Evolutionary conservation across 805 yeast genomes (phyloP).

Genomic region (Candida nitratophila): DNA sequence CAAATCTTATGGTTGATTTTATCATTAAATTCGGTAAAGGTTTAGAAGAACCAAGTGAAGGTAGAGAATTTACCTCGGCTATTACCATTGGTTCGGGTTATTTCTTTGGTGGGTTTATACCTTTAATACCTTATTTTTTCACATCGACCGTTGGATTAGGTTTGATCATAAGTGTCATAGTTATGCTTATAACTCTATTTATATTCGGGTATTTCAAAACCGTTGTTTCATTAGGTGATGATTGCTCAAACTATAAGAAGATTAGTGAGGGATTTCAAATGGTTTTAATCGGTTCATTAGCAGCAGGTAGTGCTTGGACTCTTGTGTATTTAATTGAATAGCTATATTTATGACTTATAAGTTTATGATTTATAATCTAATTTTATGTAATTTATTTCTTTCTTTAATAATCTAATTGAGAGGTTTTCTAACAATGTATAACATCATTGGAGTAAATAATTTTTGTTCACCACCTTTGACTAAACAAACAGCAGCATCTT

Average conservation of each 20-base stretch:
- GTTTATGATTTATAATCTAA: neutral
- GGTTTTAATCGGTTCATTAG: slow-evolving; percentile 93
- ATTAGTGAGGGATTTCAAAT: slow-evolving; percentile 80
- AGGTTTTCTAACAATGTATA: slow-evolving; percentile 86
- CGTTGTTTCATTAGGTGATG: slow-evolving; percentile 74
- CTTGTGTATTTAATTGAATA: slow-evolving; percentile 74
- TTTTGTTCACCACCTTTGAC: slow-evolving; percentile 88
- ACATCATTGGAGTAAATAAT: slow-evolving; percentile 96
- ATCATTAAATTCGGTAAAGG: slow-evolving; percentile 85
- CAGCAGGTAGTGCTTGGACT: slow-evolving; percentile 96
- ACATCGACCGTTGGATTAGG: slow-evolving; percentile 70
- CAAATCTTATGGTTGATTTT: slow-evolving; percentile 76
- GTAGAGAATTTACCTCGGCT: slow-evolving; percentile 83
- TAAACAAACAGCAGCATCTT: slow-evolving; percentile 93
- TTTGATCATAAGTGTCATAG: slow-evolving; percentile 60
- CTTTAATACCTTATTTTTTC: slow-evolving; percentile 87
- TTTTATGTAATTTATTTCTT: neutral
- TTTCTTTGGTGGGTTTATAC: slow-evolving; percentile 88
- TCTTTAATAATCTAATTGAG: no score
- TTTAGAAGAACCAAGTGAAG: slow-evolving; percentile 92
- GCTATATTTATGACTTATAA: no score
- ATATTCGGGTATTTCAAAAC: slow-evolving; percentile 85
- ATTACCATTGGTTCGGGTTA: slow-evolving; percentile 84
- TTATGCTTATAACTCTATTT: slow-evolving; percentile 82
- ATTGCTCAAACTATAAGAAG: slow-evolving; percentile 52